These are phyloP conservation scores for Colletotrichum tamarilloi DNA, from an alignment of 2,329 filamentous ascomycete species.

Conservation along the genomic window DNA sequence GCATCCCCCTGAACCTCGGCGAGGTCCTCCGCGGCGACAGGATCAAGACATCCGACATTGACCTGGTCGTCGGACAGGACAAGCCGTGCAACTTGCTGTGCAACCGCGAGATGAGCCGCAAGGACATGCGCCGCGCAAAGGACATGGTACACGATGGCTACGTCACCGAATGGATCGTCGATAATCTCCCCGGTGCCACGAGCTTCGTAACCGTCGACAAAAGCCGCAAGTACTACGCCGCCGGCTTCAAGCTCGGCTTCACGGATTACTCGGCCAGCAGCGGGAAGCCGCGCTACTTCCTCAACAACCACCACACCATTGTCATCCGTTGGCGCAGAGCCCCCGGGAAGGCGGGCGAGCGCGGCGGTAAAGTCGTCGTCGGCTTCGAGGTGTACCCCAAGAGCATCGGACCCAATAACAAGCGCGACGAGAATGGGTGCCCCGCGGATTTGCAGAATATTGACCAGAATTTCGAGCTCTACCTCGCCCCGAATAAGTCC, in stretches of 20 bases:
- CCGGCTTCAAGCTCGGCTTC: constrained; percentile 89
- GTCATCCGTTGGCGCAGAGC: constrained; percentile 83
- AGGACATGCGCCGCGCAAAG: constrained; percentile 74
- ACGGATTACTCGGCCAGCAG: constrained; percentile 71
- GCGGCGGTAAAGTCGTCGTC: constrained; percentile 82
- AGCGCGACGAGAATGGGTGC: constrained; percentile 73
- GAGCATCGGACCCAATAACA: constrained; percentile 73
- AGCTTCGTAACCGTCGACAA: constrained; percentile 90
- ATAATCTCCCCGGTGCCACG: constrained; percentile 89
- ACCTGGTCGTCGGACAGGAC: constrained; percentile 81
- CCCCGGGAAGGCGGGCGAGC: constrained; percentile 73
- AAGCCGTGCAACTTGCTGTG: constrained; percentile 80
- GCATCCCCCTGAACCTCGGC: constrained; percentile 84
- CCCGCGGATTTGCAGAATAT: constrained; percentile 73
- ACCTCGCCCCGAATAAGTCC: constrained; percentile 72
- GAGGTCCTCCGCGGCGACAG: constrained; percentile 89
- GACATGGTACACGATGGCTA: constrained; percentile 83
- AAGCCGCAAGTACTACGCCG: constrained; percentile 86
- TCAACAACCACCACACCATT: constrained; percentile 91
- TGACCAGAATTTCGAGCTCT: constrained; percentile 75
- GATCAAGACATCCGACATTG: constrained; percentile 86
- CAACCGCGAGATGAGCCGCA: constrained; percentile 71
- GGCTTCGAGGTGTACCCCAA: constrained; percentile 93
- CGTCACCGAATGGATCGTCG: constrained; percentile 93
- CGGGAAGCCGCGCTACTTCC: constrained; percentile 73